phyloP scores from a whole-genome alignment of 2,329 filamentous ascomycete genomes.

The Balansia obtecta region DNA sequence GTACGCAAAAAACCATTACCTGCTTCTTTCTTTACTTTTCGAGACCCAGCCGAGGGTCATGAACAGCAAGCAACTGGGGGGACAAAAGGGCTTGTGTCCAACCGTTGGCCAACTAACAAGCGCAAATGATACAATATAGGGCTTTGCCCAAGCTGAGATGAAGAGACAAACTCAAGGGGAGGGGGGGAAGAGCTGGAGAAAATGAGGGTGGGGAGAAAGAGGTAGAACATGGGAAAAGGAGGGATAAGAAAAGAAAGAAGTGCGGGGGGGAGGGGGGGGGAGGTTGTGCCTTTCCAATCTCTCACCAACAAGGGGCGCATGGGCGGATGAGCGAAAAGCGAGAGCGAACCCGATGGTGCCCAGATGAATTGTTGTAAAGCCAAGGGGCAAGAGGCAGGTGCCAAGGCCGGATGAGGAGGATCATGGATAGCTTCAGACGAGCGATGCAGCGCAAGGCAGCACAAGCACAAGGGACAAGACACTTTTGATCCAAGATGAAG shows the following conservation, averaged over 20 bases:
- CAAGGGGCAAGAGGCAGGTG: background rate
- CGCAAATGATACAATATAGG: background rate
- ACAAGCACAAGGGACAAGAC: background rate
- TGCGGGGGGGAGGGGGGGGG: background rate
- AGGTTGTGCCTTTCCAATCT: background rate
- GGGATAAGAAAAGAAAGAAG: background rate
- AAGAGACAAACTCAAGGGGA: slow-evolving; percentile 1
- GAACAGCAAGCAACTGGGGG: background rate
- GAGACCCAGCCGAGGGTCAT: background rate
- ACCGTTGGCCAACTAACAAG: background rate
- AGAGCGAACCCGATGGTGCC: background rate
- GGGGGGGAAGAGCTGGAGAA: background rate
- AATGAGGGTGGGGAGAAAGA: background rate
- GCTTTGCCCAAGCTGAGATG: slow-evolving; percentile 1
- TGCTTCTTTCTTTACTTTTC: background rate
- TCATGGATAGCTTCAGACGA: background rate
- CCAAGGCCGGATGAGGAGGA: too few species aligned
- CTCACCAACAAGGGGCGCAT: background rate
- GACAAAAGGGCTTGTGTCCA: background rate
- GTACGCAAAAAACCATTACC: background rate
- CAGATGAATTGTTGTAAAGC: background rate
- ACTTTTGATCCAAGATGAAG: too few species aligned
- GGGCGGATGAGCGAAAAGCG: background rate
- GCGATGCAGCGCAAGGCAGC: background rate
- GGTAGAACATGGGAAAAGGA: background rate